Conservation (phyloP, 805 yeast species). For the Starmerella sp. region DNA sequence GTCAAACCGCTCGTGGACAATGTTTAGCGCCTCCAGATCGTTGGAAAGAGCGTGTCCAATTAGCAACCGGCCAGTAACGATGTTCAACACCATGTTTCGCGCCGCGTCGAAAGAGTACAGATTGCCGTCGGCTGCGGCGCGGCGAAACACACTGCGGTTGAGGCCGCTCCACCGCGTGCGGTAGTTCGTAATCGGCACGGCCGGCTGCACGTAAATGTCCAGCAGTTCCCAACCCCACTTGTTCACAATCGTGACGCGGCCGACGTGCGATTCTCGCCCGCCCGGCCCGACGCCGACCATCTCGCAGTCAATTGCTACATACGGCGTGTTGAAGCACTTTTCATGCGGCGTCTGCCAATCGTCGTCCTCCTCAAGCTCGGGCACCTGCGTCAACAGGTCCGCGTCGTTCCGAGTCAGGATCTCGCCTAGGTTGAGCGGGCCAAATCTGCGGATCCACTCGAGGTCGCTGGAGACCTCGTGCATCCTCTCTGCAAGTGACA, state of each 20-base stretch:
- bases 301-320: slow-evolving; percentile 78
- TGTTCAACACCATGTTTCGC: slow-evolving; percentile 42
- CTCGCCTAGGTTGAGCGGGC: too few relatives aligned
- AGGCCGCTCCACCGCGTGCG: slow-evolving; percentile 89
- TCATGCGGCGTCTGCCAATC: too few relatives aligned
- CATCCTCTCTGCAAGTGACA: too few relatives aligned
- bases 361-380: too few relatives aligned
- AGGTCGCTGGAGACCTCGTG: too few relatives aligned
- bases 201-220: slow-evolving; percentile 68
- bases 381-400: too few relatives aligned
- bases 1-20: slow-evolving; percentile 49
- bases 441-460: too few relatives aligned
- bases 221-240: slow-evolving; percentile 60
- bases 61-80: slow-evolving; percentile 39
- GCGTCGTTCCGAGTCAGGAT: too few relatives aligned
- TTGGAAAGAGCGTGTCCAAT: slow-evolving; percentile 82
- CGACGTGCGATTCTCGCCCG: slow-evolving; percentile 45
- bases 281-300: slow-evolving; percentile 72
- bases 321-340: too few relatives aligned
- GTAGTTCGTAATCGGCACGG: slow-evolving; percentile 62
- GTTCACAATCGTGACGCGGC: slow-evolving; percentile 79
- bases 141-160: slow-evolving; percentile 52
- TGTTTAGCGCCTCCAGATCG: slow-evolving; percentile 55
- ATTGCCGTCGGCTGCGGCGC: slow-evolving; percentile 37
- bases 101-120: slow-evolving; percentile 46